Evolutionary conservation across 331 rosid genomes (phyloP), one percentile per base, ranked within the genome.

Genomic region (Malus hybrid): DNA sequence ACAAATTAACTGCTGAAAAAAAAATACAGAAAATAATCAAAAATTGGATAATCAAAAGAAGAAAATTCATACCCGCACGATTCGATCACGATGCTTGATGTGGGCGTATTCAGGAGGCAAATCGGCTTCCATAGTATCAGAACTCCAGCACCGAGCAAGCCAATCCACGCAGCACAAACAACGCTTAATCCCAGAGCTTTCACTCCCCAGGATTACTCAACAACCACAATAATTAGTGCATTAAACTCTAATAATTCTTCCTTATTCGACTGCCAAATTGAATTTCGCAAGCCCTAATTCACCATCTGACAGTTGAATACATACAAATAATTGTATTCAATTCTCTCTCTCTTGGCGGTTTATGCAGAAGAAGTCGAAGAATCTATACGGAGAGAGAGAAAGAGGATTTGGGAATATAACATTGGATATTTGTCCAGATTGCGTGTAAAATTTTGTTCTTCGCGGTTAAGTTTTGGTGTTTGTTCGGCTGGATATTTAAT

Each of bases 91-190:
- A 15, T 88, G 77, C 69, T 32, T 77, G 81, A 89, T 83, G 6
- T 80, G 46, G 19, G 73, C 71, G 7, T 86, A 83, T 32, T 85
- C 88, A 11, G 87, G 46, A 68, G 90, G 76, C 2, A 84, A 74
- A 79, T 93, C 93, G 79, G 88, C 82, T 61, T 92, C 96, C 98
- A 92, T 92, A 56, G 80, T 78, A n/a, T 77, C 39, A 55, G 81
- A 80, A 79, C 88, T 86, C 78, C 84, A 85, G 79, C 77, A 82
- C 31, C 90, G 85, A 80, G 73, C 66, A 74, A 86, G 50, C 83
- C 80, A 86, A 83, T 82, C 88, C 36, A 52, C 78, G 81, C 88
- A 91, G 76, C 88, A 71, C 76, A 88, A 82, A 76, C 84, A 90
- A 80, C 83, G 83, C 76, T 84, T 65, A 59, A 84, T 73, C 60